Conservation (phyloP, 1,284 basidiomycete genomes). For the Violaceomyces palustris region DNA sequence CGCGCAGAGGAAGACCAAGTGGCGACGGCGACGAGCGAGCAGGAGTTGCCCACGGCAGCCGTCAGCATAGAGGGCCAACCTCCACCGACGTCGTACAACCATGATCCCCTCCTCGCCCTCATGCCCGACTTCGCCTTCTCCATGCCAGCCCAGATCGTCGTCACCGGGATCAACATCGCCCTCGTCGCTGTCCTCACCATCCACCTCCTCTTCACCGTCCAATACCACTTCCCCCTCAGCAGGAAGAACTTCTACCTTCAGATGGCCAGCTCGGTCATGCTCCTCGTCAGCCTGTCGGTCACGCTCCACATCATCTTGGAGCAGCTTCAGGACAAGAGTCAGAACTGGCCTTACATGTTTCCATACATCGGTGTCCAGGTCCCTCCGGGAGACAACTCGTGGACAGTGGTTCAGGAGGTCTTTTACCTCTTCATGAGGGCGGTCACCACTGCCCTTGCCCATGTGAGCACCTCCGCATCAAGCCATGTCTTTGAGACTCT, state of each 20-base stretch:
- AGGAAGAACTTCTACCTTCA: constrained; percentile 87
- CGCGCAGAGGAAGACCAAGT: too few relatives aligned
- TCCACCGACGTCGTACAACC: constrained; percentile 10
- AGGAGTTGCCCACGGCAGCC: constrained; percentile 21
- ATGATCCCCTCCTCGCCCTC: constrained; percentile 29
- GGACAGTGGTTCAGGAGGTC: constrained; percentile 66
- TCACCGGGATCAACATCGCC: constrained; percentile 80
- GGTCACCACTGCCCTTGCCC: constrained; percentile 74
- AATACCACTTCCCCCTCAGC: constrained; percentile 92
- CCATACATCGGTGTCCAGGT: constrained; percentile 72
- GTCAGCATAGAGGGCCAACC: constrained; percentile 33
- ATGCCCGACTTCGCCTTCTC: constrained; percentile 63
- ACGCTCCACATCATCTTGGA: constrained; percentile 62
- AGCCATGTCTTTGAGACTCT: neutral
- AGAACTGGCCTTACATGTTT: constrained; percentile 88
- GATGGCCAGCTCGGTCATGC: constrained; percentile 70
- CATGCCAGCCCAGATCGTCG: constrained; percentile 82
- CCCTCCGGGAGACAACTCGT: constrained; percentile 67
- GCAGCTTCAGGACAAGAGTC: constrained; percentile 62
- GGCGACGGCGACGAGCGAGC: constrained; percentile 6
- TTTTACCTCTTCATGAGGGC: constrained; percentile 86
- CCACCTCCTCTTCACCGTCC: constrained; percentile 87
- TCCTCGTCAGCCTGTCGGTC: constrained; percentile 58
- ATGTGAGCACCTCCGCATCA: constrained; percentile 50
- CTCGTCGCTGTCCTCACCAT: constrained; percentile 81